Base-by-base conservation (phyloP, 1,139 yeast genomes). In the Candida sanyaensis region DNA sequence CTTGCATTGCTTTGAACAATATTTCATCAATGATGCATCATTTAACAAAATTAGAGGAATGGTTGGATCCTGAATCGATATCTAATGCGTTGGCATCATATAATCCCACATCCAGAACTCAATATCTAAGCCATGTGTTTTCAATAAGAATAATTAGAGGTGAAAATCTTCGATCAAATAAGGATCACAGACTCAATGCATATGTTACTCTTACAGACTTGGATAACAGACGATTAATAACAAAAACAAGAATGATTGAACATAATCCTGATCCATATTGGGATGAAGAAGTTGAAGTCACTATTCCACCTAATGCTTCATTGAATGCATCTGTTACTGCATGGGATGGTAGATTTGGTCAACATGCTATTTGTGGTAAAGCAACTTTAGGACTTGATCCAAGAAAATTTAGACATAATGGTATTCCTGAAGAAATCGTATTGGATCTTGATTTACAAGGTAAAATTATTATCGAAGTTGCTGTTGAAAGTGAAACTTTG, bases 201-300 rank as follows among this genome's bases (percentile, higher is more conserved):
- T 86, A 86, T 57, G 87, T 88, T 0, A 79, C 86, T 0, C 63
- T 92, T 26, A 77, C 81, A 4, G 96, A 90, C 53, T 79, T 86
- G 6, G 68, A 69, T 42, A 75, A 75, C 2, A 75, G 82, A 44
- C 74, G 73, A 46, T 81, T 85, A 21, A 74, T 88, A 43, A 96
- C 89, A 5, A 82, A 81, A 55, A 91, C 98, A 0, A 76, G 90
- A 58, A 77, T 85, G 0, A 72, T 88, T 7, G 73, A 75, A 40
- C 81, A 80, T 48, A 81, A 84, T 5, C 68, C 80, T 32, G 84
- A 84, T 57, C 97, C 98, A 0, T 82, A 79, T 26, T 93, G 96
- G 96, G 89, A 89, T 58, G 97, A 93, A 69, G 88, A 86, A 48
- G 87, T 88, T 61, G 97, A 91, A 60, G 65, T 88, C 34, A 71